These are phyloP conservation scores for Leccinum variicolor DNA, from an alignment of 768 basidiomycete genomes.

Conservation along the genomic window DNA sequence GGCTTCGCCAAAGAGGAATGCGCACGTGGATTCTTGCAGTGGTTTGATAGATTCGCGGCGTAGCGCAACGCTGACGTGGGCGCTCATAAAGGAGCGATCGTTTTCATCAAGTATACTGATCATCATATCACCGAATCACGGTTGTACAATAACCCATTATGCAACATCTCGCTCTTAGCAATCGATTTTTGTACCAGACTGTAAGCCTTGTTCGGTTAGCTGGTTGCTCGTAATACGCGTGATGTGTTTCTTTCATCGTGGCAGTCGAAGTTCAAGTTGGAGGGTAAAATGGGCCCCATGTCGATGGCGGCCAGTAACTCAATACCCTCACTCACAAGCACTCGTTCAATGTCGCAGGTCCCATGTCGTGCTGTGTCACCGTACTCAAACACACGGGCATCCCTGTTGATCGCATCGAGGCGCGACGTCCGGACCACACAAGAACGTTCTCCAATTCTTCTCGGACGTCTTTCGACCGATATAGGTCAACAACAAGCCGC, in stretches of 20 bases:
- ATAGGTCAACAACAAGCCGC: slow-evolving; percentile 46
- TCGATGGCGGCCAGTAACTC: background rate
- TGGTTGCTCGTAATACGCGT: too few relatives aligned
- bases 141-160: slow-evolving; percentile 13
- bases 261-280: background rate
- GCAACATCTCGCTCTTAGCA: background rate
- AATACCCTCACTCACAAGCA: background rate
- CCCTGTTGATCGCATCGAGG: slow-evolving; percentile 39
- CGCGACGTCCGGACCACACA: slow-evolving; percentile 20
- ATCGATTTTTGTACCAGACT: background rate
- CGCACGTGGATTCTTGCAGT: slow-evolving; percentile 45
- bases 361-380: slow-evolving; percentile 47
- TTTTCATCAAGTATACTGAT: background rate
- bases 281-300: background rate
- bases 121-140: background rate
- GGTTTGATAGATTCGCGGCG: slow-evolving; percentile 47
- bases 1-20: slow-evolving; percentile 63
- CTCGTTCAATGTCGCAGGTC: slow-evolving; percentile 33
- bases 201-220: background rate
- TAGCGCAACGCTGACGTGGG: slow-evolving; percentile 5
- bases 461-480: slow-evolving; percentile 55
- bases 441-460: slow-evolving; percentile 52
- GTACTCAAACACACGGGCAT: slow-evolving; percentile 50
- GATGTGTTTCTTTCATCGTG: background rate
- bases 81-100: background rate